phyloP scores from a whole-genome alignment of 2,329 filamentous ascomycete species.

The Penicillium vulpinum region DNA sequence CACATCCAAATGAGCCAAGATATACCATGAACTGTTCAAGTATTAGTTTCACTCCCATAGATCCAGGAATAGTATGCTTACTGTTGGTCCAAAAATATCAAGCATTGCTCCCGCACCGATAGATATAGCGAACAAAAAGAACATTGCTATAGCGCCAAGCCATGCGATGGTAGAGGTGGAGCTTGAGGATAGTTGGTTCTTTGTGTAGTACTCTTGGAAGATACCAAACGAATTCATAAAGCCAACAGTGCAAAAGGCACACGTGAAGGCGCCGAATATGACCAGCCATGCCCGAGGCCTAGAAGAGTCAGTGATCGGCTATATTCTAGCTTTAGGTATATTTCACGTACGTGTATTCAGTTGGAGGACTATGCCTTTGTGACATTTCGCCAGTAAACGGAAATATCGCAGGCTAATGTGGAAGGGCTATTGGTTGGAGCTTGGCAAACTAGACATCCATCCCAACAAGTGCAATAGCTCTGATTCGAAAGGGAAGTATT shows the following conservation, averaged over 20 bases:
- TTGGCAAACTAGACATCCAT: no score
- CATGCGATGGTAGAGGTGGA: slow-evolving; percentile 36
- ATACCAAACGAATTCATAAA: slow-evolving; percentile 42
- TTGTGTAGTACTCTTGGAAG: slow-evolving; percentile 37
- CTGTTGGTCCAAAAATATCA: slow-evolving; percentile 35
- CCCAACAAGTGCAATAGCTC: background rate
- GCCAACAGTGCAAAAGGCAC: slow-evolving; percentile 40
- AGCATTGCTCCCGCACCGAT: slow-evolving; percentile 30
- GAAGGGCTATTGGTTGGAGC: no score
- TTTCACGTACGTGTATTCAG: slow-evolving; percentile 27
- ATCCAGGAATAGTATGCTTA: slow-evolving; percentile 1
- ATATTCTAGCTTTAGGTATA: background rate
- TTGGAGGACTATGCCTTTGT: background rate
- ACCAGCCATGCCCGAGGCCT: slow-evolving; percentile 31
- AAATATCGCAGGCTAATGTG: no score
- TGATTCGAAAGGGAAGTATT: background rate
- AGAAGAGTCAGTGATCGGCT: background rate
- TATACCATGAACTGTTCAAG: slow-evolving; percentile 28
- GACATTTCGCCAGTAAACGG: background rate
- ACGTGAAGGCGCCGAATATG: slow-evolving; percentile 32
- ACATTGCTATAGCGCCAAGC: slow-evolving; percentile 35
- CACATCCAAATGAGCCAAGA: slow-evolving; percentile 27
- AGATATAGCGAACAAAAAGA: slow-evolving; percentile 35
- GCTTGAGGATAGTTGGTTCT: slow-evolving; percentile 24
- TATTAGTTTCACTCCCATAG: no score